Conservation (phyloP, 208 protist species). For the Angomonas desouzai region DNA sequence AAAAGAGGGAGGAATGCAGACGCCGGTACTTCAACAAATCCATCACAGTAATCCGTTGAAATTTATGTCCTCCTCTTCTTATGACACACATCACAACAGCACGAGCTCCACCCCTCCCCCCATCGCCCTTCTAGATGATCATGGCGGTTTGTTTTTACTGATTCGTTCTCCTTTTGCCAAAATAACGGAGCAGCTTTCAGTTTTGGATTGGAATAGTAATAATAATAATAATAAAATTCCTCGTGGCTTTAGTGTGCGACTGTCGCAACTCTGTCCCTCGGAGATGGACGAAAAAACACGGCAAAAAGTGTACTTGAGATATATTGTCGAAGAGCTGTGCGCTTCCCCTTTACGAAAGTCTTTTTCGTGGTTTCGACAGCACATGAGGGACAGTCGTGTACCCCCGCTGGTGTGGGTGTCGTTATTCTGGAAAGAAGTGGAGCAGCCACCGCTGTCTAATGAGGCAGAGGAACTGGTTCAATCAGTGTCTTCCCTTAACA, state of each 20-base stretch:
- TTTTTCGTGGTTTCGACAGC: conserved; percentile 7
- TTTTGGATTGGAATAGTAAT: too few species aligned
- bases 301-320: conserved; percentile 26
- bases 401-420: not conserved
- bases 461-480: not conserved
- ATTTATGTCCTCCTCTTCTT: not conserved
- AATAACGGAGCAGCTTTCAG: conserved; percentile 19
- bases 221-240: too few species aligned
- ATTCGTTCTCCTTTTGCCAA: conserved; percentile 20
- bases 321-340: conserved; percentile 51
- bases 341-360: conserved; percentile 40
- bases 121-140: not conserved
- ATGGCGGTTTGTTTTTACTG: conserved; percentile 30
- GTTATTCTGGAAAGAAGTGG: not conserved
- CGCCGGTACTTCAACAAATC: not conserved
- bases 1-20: conserved; percentile 14
- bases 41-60: not conserved
- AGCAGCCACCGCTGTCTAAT: not conserved
- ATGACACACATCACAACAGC: not conserved
- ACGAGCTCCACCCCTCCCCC: not conserved
- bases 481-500: too few species aligned
- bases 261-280: conserved; percentile 56
- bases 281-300: conserved; percentile 30
- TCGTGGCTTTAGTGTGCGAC: conserved; percentile 37
- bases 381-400: not conserved